Percentiles rank a stretch among this genome's conserved stretches.
These are phyloP conservation scores for Candida patagonica DNA, from an alignment of 805 yeast genomes.

Conservation along the genomic window DNA sequence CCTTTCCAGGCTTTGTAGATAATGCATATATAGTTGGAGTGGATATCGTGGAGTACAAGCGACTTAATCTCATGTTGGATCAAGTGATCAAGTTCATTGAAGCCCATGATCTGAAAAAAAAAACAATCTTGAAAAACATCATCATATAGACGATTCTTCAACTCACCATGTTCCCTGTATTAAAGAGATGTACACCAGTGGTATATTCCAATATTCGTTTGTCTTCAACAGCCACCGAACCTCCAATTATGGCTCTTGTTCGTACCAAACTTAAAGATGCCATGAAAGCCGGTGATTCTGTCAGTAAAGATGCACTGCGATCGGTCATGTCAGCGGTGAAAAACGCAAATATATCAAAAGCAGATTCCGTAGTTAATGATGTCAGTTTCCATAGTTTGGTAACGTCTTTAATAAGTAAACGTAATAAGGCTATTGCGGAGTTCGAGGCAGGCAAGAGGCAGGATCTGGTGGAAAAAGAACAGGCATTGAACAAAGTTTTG, in stretches of 20 bases:
- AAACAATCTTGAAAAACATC: no score
- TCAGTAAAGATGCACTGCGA: conserved; percentile 24
- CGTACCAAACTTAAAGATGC: conserved; percentile 40
- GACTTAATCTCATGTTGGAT: background rate
- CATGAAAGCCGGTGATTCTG: conserved; percentile 37
- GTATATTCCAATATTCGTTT: background rate
- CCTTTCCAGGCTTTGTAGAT: conserved; percentile 69
- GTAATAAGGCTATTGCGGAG: conserved; percentile 41
- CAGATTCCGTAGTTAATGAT: conserved; percentile 22
- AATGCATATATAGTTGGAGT: conserved; percentile 70
- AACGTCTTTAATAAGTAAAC: conserved; percentile 30
- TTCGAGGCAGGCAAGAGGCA: conserved; percentile 37
- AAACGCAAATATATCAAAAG: conserved; percentile 26
- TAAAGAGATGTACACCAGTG: background rate
- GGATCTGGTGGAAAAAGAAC: conserved; percentile 49
- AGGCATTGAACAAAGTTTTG: conserved; percentile 36
- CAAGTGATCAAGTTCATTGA: no score
- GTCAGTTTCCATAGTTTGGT: conserved; percentile 34
- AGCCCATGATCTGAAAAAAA: no score
- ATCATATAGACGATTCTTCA: no score
- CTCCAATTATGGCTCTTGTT: conserved; percentile 28
- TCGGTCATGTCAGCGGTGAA: conserved; percentile 28
- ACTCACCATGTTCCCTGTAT: background rate
- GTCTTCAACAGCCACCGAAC: conserved; percentile 20
- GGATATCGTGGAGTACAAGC: background rate